phyloP scores from a whole-genome alignment of 2,329 filamentous ascomycete species.

The Ilyonectria sp. region DNA sequence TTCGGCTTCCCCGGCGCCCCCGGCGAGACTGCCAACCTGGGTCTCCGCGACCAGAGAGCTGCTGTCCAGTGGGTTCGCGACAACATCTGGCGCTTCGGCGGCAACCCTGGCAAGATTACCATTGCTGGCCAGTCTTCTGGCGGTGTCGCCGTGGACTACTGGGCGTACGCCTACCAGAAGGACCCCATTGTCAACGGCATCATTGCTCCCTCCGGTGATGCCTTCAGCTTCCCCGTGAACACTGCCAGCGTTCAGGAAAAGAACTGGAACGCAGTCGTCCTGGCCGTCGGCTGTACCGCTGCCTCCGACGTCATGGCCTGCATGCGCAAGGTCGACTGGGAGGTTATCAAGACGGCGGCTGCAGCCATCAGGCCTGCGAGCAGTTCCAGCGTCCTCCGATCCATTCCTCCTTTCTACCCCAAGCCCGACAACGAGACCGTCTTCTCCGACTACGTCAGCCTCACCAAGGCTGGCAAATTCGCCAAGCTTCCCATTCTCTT shows the following conservation, averaged over 20 bases:
- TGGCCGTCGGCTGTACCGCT: slow-evolving; percentile 55
- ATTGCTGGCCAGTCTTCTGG: slow-evolving; percentile 54
- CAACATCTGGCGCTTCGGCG: slow-evolving; percentile 51
- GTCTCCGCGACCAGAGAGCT: slow-evolving; percentile 49
- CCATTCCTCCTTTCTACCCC: slow-evolving; percentile 59
- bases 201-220: slow-evolving; percentile 63
- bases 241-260: slow-evolving; percentile 49
- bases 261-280: slow-evolving; percentile 61
- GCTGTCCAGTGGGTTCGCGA: slow-evolving; percentile 53
- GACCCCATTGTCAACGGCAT: slow-evolving; percentile 65
- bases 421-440: slow-evolving; percentile 57
- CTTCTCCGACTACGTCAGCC: slow-evolving; percentile 57
- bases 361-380: slow-evolving; percentile 51
- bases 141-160: slow-evolving; percentile 60
- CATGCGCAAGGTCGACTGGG: slow-evolving; percentile 55
- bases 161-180: slow-evolving; percentile 63
- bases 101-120: slow-evolving; percentile 50
- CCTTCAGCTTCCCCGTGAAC: slow-evolving; percentile 62
- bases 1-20: slow-evolving; percentile 59
- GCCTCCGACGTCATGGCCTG: slow-evolving; percentile 52
- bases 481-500: slow-evolving; percentile 59
- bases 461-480: slow-evolving; percentile 55
- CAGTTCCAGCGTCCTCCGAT: slow-evolving; percentile 54
- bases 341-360: slow-evolving; percentile 55
- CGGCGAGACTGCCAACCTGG: slow-evolving; percentile 43